Percentiles rank a stretch among this genome's conserved stretches.
phyloP scores from a whole-genome alignment of 23 red algal genomes.

The Gracilaria gracilis region DNA sequence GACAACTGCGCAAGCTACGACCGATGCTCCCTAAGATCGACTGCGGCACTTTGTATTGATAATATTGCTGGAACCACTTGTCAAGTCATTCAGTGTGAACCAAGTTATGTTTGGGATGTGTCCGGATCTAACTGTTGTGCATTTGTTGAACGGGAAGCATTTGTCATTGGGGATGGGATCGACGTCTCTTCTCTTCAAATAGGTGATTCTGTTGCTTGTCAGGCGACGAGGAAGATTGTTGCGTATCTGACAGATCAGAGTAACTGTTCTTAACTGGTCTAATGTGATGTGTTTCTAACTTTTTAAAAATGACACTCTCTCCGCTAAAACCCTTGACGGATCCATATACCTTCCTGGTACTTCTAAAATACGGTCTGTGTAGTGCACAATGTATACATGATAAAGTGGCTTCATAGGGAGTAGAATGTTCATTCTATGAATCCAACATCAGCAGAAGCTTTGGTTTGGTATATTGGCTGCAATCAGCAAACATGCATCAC shows the following conservation, averaged over 20 bases:
- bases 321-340: too few species aligned
- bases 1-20: slow-evolving; percentile 56
- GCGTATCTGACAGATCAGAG: slow-evolving; percentile 42
- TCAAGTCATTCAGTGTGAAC: slow-evolving; percentile 34
- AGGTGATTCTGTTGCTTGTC: slow-evolving; percentile 53
- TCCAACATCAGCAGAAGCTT: too few species aligned
- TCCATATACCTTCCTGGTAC: too few species aligned
- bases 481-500: too few species aligned
- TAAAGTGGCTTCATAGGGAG: too few species aligned
- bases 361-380: too few species aligned
- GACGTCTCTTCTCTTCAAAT: slow-evolving; percentile 27
- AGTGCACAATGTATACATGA: too few species aligned
- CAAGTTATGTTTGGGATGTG: slow-evolving; percentile 66
- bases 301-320: too few species aligned
- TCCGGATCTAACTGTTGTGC: slow-evolving; percentile 67
- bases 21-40: slow-evolving; percentile 25
- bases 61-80: slow-evolving; percentile 23
- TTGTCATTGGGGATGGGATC: slow-evolving; percentile 1
- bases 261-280: slow-evolving; percentile 39
- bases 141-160: slow-evolving; percentile 60
- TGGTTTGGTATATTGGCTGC: too few species aligned
- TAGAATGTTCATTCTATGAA: too few species aligned
- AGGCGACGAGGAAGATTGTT: slow-evolving; percentile 35
- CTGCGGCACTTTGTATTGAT: slow-evolving; percentile 33
- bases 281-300: too few species aligned